Evolutionary conservation across 1,139 yeast species (phyloP).

Genomic region (Lodderomyces orthopsilosis): DNA sequence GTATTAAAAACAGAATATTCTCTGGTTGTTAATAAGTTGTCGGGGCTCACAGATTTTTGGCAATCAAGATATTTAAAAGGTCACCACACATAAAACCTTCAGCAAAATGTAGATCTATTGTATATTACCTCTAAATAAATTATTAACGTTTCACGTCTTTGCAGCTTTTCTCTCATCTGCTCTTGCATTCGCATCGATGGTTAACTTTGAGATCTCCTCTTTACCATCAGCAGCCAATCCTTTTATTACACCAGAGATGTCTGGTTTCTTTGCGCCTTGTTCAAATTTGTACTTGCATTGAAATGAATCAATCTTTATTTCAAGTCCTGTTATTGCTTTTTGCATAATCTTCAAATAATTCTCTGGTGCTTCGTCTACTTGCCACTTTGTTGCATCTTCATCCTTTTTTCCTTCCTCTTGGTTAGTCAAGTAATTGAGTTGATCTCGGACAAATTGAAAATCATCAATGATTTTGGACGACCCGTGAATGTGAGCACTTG

Average conservation of each 20-base stretch:
- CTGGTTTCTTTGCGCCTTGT: constrained; percentile 46
- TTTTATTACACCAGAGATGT: constrained; percentile 52
- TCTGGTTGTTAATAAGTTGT: too few relatives aligned
- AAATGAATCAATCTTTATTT: constrained; percentile 48
- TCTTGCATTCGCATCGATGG: constrained; percentile 19
- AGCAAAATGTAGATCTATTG: too few relatives aligned
- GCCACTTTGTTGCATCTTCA: constrained; percentile 42
- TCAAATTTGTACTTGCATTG: constrained; percentile 63
- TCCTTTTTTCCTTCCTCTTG: constrained; percentile 46
- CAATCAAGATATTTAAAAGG: too few relatives aligned
- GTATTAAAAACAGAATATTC: too few relatives aligned
- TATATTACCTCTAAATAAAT: neutral
- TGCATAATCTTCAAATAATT: constrained; percentile 42
- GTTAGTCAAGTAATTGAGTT: constrained; percentile 44
- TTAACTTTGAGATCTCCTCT: constrained; percentile 21
- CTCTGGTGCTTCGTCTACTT: constrained; percentile 58
- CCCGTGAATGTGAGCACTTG: constrained; percentile 59
- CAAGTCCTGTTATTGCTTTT: constrained; percentile 59
- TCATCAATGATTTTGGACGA: constrained; percentile 48
- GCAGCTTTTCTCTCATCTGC: constrained; percentile 3
- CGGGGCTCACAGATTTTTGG: too few relatives aligned
- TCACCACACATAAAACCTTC: too few relatives aligned
- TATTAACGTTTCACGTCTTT: neutral
- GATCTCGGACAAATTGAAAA: constrained; percentile 45
- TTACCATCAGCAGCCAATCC: constrained; percentile 38